Evolutionary conservation across 306 rosid species (phyloP), one percentile per base, ranked within the genome.

Genomic region (Urtica urens): DNA sequence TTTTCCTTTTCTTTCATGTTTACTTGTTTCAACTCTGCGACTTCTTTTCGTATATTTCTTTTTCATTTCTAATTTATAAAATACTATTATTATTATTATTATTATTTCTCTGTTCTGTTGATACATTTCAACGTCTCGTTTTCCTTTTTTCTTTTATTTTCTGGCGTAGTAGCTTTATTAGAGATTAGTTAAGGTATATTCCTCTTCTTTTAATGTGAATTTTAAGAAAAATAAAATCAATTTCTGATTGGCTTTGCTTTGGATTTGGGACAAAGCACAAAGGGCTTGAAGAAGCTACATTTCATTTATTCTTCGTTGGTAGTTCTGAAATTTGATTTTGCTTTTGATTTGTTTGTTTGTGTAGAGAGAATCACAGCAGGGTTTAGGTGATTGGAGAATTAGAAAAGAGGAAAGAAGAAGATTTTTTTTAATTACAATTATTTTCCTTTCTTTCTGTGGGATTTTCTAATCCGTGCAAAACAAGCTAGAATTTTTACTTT

Each of bases 291-390:
- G 31, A 41, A 57, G 67, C 46, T 65, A 47, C 57, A 38, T 38
- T 45, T 16, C 40, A 53, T 60, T 7, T 20, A n/a, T 26, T 14
- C 28, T 33, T 26, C 34, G 24, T 5, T 14, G 14, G 14, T 10
- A 26, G 18, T n/a, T 53, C 29, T 25, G 7, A 16, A 28, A 10
- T 43, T 12, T 11, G 22, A 23, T 25, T 52, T 33, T 7, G 23
- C 25, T 7, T 47, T 26, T 25, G 1, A 42, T 38, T 48, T 21
- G 12, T 0, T 33, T 14, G 15, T 43, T 33, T 24, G 7, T 27
- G 42, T 39, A 37, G 22, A 11, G 30, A n/a, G 20, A 51, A 46
- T 31, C 40, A 52, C 28, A 74, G 58, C 74, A 74, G 80, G 75
- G 37, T 30, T 66, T 53, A 47, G 49, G 31, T 43, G 33, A 8